phyloP scores from a whole-genome alignment of 345 rosid genomes.

The Pugionium cornutum region DNA sequence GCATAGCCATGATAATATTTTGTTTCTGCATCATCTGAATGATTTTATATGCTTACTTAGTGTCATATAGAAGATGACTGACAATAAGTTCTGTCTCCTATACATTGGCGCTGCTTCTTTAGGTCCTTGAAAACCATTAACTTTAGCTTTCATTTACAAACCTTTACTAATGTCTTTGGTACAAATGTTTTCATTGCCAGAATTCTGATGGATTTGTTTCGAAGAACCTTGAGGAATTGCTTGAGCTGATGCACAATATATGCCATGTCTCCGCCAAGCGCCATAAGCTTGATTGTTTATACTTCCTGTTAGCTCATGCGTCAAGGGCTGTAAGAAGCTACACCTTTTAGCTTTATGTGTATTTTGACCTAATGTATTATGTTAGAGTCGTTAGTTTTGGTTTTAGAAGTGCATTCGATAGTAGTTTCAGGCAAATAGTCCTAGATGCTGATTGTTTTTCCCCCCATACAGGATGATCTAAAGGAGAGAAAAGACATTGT shows the following conservation, averaged over 20 bases:
- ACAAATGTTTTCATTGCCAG: conserved; percentile 44
- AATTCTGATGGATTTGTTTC: conserved; percentile 57
- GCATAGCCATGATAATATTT: neutral
- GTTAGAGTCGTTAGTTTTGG: conserved; percentile 6
- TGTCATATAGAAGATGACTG: conserved; percentile 11
- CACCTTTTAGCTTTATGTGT: conserved; percentile 20
- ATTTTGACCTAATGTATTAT: conserved; percentile 16
- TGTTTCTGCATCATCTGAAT: neutral
- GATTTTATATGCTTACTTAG: conserved; percentile 5
- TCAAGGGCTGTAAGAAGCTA: conserved; percentile 51
- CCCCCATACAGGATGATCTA: conserved; percentile 54
- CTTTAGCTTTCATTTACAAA: neutral
- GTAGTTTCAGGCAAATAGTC: neutral
- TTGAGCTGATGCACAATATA: conserved; percentile 68
- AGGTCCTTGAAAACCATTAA: conserved; percentile 10
- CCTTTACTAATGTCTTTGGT: conserved; percentile 27
- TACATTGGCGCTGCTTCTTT: conserved; percentile 18
- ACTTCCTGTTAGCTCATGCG: conserved; percentile 64
- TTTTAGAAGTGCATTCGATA: conserved; percentile 1
- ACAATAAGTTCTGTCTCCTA: neutral
- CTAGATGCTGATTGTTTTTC: conserved; percentile 12
- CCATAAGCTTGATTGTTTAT: conserved; percentile 87
- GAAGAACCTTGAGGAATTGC: conserved; percentile 64
- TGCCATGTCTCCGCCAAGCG: conserved; percentile 95
- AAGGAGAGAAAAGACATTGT: conserved; percentile 57